Percentiles rank a stretch among this genome's conserved stretches.
Conservation (phyloP, 352 stramenopile species). For the Elongisporangium senticosum region DNA sequence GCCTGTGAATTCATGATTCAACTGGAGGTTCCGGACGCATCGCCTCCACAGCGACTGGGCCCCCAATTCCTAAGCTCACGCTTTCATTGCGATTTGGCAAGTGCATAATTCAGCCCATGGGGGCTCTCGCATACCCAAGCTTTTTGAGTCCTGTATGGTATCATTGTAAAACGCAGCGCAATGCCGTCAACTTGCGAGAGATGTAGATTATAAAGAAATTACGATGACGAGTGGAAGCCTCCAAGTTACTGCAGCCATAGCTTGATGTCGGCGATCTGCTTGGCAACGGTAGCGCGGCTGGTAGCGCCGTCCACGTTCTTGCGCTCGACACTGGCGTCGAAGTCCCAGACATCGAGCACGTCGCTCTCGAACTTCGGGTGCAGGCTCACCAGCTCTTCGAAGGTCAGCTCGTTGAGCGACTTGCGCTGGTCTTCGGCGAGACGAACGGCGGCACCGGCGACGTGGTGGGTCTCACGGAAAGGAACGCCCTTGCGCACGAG, state of each 20-base stretch:
- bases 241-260: conserved; percentile 41
- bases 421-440: conserved; percentile 88
- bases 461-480: conserved; percentile 99
- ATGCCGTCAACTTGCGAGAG: neutral
- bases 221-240: neutral
- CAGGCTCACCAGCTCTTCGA: conserved; percentile 85
- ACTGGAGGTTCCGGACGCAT: too few species aligned
- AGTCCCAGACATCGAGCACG: conserved; percentile 88
- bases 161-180: neutral
- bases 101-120: too few species aligned
- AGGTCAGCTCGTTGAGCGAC: conserved; percentile 81
- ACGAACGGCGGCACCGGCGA: conserved; percentile 91
- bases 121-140: too few species aligned
- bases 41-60: too few species aligned
- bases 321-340: conserved; percentile 86
- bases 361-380: conserved; percentile 88
- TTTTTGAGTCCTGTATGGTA: too few species aligned
- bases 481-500: conserved; percentile 97
- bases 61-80: too few species aligned
- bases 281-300: conserved; percentile 66
- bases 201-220: neutral
- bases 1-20: too few species aligned
- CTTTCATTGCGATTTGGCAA: too few species aligned
- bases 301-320: conserved; percentile 88
- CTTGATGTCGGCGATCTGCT: conserved; percentile 80